Evolutionary conservation across 129 eudicot species (phyloP).

Genomic region (Apium graveolens): DNA sequence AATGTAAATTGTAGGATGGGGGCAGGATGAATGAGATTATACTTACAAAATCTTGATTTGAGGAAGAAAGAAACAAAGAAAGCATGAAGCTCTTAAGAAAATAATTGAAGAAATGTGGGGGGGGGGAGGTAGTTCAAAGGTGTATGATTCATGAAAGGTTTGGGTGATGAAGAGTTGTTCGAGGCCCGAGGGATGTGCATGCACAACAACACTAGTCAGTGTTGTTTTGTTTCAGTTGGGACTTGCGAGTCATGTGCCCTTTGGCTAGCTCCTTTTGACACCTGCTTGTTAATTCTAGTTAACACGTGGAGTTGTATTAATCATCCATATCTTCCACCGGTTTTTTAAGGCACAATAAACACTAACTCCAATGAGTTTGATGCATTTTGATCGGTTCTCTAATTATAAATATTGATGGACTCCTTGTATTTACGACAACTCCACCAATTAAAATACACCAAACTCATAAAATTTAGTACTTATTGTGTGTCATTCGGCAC

Average conservation of each 20-base stretch:
- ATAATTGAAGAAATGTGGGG: not conserved
- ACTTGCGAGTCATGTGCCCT: not conserved
- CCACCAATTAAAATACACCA: too few species aligned
- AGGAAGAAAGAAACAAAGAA: not conserved
- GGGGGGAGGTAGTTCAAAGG: not conserved
- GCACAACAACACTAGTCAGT: not conserved
- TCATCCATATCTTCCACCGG: too few species aligned
- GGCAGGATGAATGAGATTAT: not conserved
- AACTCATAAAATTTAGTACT: too few species aligned
- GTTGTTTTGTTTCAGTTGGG: not conserved
- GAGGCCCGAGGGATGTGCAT: not conserved
- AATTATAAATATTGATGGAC: too few species aligned
- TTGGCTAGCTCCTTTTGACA: not conserved
- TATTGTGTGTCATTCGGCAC: too few species aligned
- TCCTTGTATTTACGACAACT: too few species aligned
- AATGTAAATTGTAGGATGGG: not conserved
- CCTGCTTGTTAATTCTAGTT: not conserved
- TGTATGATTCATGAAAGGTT: not conserved
- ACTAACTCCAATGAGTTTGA: too few species aligned
- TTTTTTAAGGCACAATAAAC: too few species aligned
- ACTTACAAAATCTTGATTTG: not conserved
- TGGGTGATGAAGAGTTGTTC: slow-evolving; percentile 2
- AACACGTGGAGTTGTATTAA: slow-evolving; percentile 1
- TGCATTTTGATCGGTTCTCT: too few species aligned
- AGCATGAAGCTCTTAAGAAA: not conserved